A percentile compares a stretch with the other conserved stretches of the same genome.
These are phyloP conservation scores for Wickerhamiella hasegawae DNA, from an alignment of 805 yeast genomes.

Conservation along the genomic window DNA sequence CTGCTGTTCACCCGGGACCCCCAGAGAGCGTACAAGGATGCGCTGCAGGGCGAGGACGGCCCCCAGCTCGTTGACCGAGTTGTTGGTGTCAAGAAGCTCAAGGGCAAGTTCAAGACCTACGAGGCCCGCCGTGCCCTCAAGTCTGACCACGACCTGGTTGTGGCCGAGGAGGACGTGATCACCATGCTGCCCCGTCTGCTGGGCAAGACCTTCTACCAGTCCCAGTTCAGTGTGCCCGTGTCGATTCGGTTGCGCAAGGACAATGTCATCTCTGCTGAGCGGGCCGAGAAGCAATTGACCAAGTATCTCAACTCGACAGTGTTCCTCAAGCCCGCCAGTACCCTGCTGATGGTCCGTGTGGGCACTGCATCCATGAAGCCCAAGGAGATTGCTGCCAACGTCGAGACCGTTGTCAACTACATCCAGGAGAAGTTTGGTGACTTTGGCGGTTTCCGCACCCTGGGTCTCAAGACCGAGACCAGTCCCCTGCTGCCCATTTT, in stretches of 20 bases:
- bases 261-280: conserved; percentile 31
- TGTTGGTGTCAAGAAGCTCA: conserved; percentile 56
- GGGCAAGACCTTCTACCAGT: conserved; percentile 61
- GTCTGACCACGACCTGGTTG: conserved; percentile 53
- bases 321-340: conserved; percentile 59
- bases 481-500: conserved; percentile 82
- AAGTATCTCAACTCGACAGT: conserved; percentile 43
- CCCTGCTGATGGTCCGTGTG: conserved; percentile 44
- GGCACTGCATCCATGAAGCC: conserved; percentile 38
- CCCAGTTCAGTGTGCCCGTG: conserved; percentile 56
- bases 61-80: conserved; percentile 27
- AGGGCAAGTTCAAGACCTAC: conserved; percentile 72
- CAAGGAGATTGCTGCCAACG: conserved; percentile 42
- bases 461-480: conserved; percentile 45
- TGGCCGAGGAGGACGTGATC: conserved; percentile 71
- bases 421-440: conserved; percentile 23
- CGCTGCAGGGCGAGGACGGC: conserved; percentile 14
- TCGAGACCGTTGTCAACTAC: conserved; percentile 34
- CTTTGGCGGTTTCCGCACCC: conserved; percentile 21
- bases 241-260: conserved; percentile 23
- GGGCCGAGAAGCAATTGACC: conserved; percentile 42
- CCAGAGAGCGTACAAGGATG: conserved; percentile 27
- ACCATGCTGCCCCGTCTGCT: conserved; percentile 67
- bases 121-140: conserved; percentile 72
- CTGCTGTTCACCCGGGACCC: conserved; percentile 62